phyloP scores from a whole-genome alignment of 1,139 yeast genomes.

The Debaryomycetaceae sp. region DNA sequence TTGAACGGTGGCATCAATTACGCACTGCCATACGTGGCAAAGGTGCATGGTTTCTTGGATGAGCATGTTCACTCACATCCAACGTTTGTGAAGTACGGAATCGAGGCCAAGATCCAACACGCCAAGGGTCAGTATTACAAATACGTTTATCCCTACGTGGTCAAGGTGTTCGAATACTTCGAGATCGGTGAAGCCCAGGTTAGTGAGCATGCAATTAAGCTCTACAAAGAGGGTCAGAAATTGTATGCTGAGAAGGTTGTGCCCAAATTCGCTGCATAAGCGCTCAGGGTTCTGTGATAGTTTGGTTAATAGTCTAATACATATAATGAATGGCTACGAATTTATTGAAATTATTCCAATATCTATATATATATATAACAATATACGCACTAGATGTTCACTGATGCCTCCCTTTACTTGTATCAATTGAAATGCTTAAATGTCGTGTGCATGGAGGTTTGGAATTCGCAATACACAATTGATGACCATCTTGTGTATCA shows the following conservation, averaged over 20 bases:
- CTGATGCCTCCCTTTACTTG: too few relatives aligned
- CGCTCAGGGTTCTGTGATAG: background rate
- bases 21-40: constrained; percentile 30
- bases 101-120: constrained; percentile 10
- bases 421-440: too few relatives aligned
- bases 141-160: constrained; percentile 26
- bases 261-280: constrained; percentile 7
- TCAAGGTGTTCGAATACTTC: constrained; percentile 26
- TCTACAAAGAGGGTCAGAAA: constrained; percentile 13
- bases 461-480: too few relatives aligned
- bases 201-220: constrained; percentile 16
- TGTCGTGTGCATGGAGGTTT: too few relatives aligned
- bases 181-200: constrained; percentile 30
- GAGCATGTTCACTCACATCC: constrained; percentile 36
- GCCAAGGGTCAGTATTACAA: constrained; percentile 12
- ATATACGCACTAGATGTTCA: background rate
- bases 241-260: constrained; percentile 12
- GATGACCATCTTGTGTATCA: too few relatives aligned
- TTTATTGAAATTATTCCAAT: constrained; percentile 1
- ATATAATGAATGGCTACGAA: constrained; percentile 1
- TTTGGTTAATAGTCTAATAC: background rate
- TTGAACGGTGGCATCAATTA: constrained; percentile 28
- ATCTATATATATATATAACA: constrained; percentile 2
- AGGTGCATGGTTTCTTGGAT: constrained; percentile 31
- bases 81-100: constrained; percentile 30